Percentiles rank a stretch among this genome's conserved stretches.
Conservation (phyloP, 2,329 filamentous ascomycete species). For the Sporothrix variecibatus region DNA sequence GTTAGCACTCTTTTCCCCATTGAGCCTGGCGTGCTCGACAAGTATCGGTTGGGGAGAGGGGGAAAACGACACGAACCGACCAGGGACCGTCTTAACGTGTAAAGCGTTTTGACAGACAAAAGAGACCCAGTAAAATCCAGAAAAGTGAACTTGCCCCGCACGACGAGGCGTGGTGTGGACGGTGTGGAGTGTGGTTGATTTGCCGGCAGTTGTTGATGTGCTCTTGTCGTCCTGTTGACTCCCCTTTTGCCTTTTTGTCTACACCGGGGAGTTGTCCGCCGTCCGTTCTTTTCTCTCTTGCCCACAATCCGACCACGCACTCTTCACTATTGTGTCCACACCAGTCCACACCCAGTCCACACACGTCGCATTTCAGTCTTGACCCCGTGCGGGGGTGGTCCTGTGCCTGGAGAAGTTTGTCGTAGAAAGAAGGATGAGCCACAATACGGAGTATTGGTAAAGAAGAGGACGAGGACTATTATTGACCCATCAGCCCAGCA, state of each 20-base stretch:
- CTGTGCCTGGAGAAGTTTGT: not conserved
- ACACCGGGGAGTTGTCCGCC: not conserved
- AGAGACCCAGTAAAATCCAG: not conserved
- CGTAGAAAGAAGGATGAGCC: too few relatives aligned
- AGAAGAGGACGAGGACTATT: not conserved
- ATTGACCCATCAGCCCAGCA: not conserved
- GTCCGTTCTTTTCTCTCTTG: not conserved
- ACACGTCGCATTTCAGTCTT: not conserved
- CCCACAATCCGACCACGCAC: not conserved
- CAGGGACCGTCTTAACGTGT: not conserved
- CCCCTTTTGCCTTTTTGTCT: not conserved
- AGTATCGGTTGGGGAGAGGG: slow-evolving; percentile 2
- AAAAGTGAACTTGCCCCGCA: not conserved
- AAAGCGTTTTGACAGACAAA: not conserved
- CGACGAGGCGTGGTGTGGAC: not conserved
- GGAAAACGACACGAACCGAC: not conserved
- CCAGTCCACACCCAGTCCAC: not conserved
- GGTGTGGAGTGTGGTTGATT: not conserved
- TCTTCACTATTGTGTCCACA: too few relatives aligned
- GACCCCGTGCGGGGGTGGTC: slow-evolving; percentile 10
- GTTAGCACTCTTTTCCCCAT: not conserved
- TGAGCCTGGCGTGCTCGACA: not conserved
- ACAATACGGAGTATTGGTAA: not conserved
- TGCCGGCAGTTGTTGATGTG: not conserved
- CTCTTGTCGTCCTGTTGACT: not conserved